These are phyloP conservation scores for Hygrocybe punicea DNA, from an alignment of 768 basidiomycete genomes.

Conservation along the genomic window DNA sequence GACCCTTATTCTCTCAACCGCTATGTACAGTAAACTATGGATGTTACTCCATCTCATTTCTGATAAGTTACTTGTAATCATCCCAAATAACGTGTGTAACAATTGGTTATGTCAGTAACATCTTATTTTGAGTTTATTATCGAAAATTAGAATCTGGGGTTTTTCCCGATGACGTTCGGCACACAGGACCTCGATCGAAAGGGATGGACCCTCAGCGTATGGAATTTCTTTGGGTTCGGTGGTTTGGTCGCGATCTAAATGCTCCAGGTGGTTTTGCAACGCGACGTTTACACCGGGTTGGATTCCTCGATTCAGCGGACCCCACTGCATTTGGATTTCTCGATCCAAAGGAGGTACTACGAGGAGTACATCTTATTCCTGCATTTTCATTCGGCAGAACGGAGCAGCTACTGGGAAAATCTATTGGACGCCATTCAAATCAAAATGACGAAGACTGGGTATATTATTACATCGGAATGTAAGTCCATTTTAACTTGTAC, in stretches of 20 bases:
- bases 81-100: no score
- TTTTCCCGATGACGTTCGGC: background rate
- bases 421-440: background rate
- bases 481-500: conserved; percentile 9
- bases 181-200: background rate
- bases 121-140: no score
- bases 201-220: background rate
- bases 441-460: conserved; percentile 23
- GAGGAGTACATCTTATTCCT: conserved; percentile 16
- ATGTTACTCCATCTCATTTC: no score
- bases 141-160: no score
- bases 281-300: conserved; percentile 1
- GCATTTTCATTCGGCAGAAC: conserved; percentile 2
- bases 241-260: conserved; percentile 7
- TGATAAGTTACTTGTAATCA: no score
- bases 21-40: no score
- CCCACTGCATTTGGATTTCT: conserved; percentile 20
- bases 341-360: conserved; percentile 17
- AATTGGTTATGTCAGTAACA: no score
- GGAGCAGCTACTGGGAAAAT: background rate
- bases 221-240: conserved; percentile 18
- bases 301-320: conserved; percentile 5
- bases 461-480: conserved; percentile 40
- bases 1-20: no score
- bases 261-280: background rate